These are phyloP conservation scores for Teratosphaeria epicoccoides DNA, from an alignment of 2,329 filamentous ascomycete genomes.

Conservation along the genomic window DNA sequence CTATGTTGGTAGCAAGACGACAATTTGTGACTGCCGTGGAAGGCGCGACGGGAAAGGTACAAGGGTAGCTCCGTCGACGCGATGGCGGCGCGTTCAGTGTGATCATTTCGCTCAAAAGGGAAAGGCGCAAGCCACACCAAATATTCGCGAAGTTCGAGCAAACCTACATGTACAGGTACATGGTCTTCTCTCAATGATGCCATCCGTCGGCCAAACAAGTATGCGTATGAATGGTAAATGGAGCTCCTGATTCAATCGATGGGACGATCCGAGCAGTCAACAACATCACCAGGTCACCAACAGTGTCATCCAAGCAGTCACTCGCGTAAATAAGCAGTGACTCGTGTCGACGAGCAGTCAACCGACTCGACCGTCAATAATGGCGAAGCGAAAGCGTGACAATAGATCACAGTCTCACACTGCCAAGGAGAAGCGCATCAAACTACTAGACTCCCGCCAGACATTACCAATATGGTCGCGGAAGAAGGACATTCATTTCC, in stretches of 20 bases:
- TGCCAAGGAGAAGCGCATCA: slow-evolving; percentile 13
- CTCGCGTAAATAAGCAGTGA: no score
- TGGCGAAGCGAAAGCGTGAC: slow-evolving; percentile 11
- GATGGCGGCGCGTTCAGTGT: neutral
- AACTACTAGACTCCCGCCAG: slow-evolving; percentile 39
- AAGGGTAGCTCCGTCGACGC: neutral
- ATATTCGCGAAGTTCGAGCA: neutral
- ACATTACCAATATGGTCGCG: slow-evolving; percentile 72
- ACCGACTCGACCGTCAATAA: no score
- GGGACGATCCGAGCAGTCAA: no score
- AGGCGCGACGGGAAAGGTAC: neutral
- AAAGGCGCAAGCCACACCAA: neutral
- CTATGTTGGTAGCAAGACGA: no score
- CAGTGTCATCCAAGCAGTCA: no score
- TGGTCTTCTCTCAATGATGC: neutral
- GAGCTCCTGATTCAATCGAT: no score
- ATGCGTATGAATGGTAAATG: no score
- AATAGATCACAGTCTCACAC: slow-evolving; percentile 1
- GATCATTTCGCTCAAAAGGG: neutral
- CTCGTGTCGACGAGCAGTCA: no score
- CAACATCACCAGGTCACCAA: no score
- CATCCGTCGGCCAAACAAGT: no score
- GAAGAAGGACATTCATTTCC: slow-evolving; percentile 59
- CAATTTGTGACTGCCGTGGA: neutral
- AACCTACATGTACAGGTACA: no score